These are phyloP conservation scores for Metarhizium guizhouense DNA, from an alignment of 2,329 filamentous ascomycete genomes.

Conservation along the genomic window DNA sequence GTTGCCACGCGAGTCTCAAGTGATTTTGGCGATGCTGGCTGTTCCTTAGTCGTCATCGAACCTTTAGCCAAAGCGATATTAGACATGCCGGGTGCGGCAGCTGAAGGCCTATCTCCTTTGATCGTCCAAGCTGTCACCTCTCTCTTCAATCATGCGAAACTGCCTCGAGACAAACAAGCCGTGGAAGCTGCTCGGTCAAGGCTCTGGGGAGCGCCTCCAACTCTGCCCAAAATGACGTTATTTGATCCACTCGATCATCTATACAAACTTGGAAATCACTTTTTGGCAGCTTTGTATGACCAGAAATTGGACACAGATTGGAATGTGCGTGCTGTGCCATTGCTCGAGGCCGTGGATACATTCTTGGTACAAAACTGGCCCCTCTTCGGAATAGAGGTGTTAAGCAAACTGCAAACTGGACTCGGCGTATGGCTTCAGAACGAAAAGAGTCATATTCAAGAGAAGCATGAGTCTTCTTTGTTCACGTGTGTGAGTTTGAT, in stretches of 20 bases:
- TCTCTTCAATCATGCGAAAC: constrained; percentile 37
- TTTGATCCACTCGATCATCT: constrained; percentile 59
- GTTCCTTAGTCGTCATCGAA: constrained; percentile 60
- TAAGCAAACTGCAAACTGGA: constrained; percentile 54
- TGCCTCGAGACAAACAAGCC: constrained; percentile 52
- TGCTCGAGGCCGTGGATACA: constrained; percentile 18
- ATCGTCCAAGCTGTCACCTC: constrained; percentile 23
- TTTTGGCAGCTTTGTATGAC: constrained; percentile 47
- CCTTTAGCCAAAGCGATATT: constrained; percentile 52
- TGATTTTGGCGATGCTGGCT: constrained; percentile 59
- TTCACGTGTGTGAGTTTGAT: constrained; percentile 31
- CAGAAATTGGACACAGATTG: constrained; percentile 29
- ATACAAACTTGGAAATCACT: constrained; percentile 48
- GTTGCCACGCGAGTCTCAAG: constrained; percentile 47
- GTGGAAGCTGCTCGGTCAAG: constrained; percentile 56
- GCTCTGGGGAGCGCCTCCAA: constrained; percentile 46
- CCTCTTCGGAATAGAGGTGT: constrained; percentile 28
- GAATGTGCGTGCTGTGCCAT: constrained; percentile 14
- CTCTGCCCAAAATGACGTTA: constrained; percentile 28
- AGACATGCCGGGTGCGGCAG: constrained; percentile 16
- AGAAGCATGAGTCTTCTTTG: constrained; percentile 26
- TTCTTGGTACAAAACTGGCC: constrained; percentile 23
- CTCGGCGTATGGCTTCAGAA: constrained; percentile 59
- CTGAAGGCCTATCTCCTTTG: constrained; percentile 13
- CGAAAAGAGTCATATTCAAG: constrained; percentile 30